phyloP scores from a whole-genome alignment of 345 rosid species.

The Chamaenerion angustifolium region DNA sequence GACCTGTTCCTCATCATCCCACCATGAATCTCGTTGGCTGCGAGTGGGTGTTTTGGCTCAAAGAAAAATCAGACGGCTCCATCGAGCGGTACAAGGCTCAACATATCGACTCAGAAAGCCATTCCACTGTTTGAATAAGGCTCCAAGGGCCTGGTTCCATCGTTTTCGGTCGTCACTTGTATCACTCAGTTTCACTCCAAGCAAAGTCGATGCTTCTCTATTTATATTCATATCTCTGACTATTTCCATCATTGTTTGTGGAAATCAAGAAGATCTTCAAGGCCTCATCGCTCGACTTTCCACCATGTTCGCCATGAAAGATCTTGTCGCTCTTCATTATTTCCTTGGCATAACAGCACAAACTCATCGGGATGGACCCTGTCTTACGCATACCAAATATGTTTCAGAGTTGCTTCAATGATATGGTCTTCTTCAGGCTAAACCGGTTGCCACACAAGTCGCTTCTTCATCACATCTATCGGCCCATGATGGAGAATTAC shows the following conservation, averaged over 20 bases:
- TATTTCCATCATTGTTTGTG: neutral
- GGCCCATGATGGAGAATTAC: neutral
- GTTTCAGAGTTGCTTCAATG: neutral
- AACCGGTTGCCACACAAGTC: neutral
- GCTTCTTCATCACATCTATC: neutral
- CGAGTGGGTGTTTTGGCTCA: neutral
- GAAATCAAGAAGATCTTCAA: neutral
- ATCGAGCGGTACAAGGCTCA: slow-evolving; percentile 3
- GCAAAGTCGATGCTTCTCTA: neutral
- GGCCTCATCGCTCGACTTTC: neutral
- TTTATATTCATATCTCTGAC: neutral
- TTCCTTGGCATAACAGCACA: neutral
- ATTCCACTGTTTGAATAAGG: neutral
- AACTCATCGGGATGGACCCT: neutral
- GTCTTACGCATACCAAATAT: neutral
- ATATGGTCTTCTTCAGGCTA: neutral
- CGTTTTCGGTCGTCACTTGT: neutral
- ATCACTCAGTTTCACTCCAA: neutral
- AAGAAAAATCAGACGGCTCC: no score
- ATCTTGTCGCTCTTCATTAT: neutral
- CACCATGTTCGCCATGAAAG: neutral
- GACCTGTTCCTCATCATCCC: neutral
- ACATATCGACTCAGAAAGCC: neutral
- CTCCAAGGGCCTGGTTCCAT: neutral
- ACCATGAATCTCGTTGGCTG: neutral